Base-by-base conservation (phyloP, 2,329 filamentous ascomycete genomes). In the Alternaria sp. region DNA sequence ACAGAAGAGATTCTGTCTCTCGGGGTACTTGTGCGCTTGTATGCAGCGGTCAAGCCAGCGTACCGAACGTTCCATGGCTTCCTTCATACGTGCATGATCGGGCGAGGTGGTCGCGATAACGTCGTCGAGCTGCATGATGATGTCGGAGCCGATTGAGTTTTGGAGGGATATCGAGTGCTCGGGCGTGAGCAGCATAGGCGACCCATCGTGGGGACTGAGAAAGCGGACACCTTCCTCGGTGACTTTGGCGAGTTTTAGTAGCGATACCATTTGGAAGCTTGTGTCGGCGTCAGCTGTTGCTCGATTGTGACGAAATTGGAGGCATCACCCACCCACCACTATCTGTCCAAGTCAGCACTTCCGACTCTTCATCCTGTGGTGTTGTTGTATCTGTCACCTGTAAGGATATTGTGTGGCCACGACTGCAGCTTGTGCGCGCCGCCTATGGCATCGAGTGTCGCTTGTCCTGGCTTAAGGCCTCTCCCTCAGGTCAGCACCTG, bases 61-160 rank as follows among this genome's bases (percentile, higher is more conserved):
- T 7, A 99, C 87, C 54, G 92, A 97, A 54, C 95, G 89, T 72
- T 95, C 86, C 93, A 97, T 98, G 49, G 95, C 95, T 78, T 97
- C 92, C 61, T 89, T 87, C 87, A 99, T 98, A 52, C 96, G 89
- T 21, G 83, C 88, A 55, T 86, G 83, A 77, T 99, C 95, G 0
- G 94, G 94, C 0, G 93, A 97, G 0, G 95, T 99, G 0, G 95
- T 98, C 29, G 93, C 94, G 51, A 99, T 90, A 13, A 99, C 96
- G 78, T 99, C 96, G 82, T 99, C 95, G 4, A 99, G 88, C 79
- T 99, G 96, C 96, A 99, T 99, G 67, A 98, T 97, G 69, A 99
- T 98, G 79, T 99, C 95, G 63, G 92, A 96, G 64, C 95, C 95
- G 72, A 99, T 99, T 54, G 90, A 94, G 79, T 99, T 98, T 77